These are phyloP conservation scores for Exophiala aquamarina DNA, from an alignment of 2,329 filamentous ascomycete genomes.

Conservation along the genomic window DNA sequence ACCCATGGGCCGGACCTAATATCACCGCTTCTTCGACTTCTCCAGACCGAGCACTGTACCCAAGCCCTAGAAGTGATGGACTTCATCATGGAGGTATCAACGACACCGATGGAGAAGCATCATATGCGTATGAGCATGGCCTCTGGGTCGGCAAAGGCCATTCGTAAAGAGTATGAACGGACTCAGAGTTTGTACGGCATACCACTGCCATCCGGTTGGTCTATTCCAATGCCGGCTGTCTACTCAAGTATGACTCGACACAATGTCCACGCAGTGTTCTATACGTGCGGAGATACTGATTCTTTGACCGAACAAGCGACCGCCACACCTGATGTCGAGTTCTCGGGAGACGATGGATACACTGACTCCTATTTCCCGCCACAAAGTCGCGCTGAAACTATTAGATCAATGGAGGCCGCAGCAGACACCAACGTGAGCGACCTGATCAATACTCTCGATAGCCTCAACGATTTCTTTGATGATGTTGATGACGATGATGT, in stretches of 20 bases:
- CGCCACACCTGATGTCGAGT: slow-evolving; percentile 83
- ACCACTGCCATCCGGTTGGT: slow-evolving; percentile 93
- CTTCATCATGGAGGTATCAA: slow-evolving; percentile 91
- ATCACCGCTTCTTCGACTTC: slow-evolving; percentile 80
- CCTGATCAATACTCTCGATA: slow-evolving; percentile 75
- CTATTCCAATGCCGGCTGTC: slow-evolving; percentile 86
- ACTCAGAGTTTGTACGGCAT: slow-evolving; percentile 96
- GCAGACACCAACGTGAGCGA: slow-evolving; percentile 71
- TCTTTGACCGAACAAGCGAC: slow-evolving; percentile 62
- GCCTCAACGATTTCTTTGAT: slow-evolving; percentile 79
- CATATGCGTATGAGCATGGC: slow-evolving; percentile 99
- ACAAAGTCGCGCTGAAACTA: slow-evolving; percentile 75
- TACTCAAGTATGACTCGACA: slow-evolving; percentile 82
- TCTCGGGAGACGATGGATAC: slow-evolving; percentile 84
- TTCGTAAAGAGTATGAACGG: slow-evolving; percentile 90
- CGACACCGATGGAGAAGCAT: slow-evolving; percentile 88
- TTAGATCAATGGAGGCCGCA: slow-evolving; percentile 78
- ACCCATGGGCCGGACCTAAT: slow-evolving; percentile 92
- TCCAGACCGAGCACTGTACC: slow-evolving; percentile 92
- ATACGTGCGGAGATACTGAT: slow-evolving; percentile 76
- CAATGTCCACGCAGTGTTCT: slow-evolving; percentile 95
- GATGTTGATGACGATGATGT: slow-evolving; percentile 54
- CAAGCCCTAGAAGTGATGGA: slow-evolving; percentile 90
- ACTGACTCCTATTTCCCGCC: slow-evolving; percentile 73
- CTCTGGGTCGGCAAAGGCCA: slow-evolving; percentile 76